Conservation (phyloP, 768 basidiomycete genomes). For the Lactifluus volemus region DNA sequence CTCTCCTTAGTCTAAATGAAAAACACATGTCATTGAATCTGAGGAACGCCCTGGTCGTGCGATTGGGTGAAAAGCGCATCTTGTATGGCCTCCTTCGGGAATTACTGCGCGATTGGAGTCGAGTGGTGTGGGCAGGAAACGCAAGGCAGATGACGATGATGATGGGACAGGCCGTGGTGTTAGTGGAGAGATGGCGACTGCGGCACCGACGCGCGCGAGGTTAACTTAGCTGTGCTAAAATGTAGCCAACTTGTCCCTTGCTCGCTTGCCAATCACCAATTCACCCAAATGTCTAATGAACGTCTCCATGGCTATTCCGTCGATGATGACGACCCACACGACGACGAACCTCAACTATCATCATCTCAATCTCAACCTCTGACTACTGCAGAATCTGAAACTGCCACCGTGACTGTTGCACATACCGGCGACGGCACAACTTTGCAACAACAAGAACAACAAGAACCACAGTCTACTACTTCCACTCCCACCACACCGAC, state of each 20-base stretch:
- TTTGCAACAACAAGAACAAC: background rate
- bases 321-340: constrained; percentile 8
- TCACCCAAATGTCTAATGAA: background rate
- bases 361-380: background rate
- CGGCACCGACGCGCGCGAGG: background rate
- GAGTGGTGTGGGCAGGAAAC: constrained; percentile 2
- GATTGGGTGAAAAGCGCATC: constrained; percentile 74
- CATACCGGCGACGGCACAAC: background rate
- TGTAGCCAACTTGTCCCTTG: background rate
- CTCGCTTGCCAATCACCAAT: background rate
- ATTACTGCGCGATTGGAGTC: background rate
- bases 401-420: background rate
- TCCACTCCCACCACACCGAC: background rate
- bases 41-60: constrained; percentile 58
- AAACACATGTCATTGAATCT: constrained; percentile 33
- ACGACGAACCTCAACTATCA: too few species aligned
- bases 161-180: background rate
- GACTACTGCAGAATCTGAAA: background rate
- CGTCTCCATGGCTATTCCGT: constrained; percentile 8
- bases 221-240: too few species aligned
- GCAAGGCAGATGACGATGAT: background rate
- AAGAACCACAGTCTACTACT: background rate
- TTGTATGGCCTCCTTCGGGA: constrained; percentile 26
- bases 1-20: constrained; percentile 27
- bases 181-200: background rate